Percentiles rank a stretch among this genome's conserved stretches.
Conservation (phyloP, 2,329 filamentous ascomycete species). For the Stromatinia cepivora region DNA sequence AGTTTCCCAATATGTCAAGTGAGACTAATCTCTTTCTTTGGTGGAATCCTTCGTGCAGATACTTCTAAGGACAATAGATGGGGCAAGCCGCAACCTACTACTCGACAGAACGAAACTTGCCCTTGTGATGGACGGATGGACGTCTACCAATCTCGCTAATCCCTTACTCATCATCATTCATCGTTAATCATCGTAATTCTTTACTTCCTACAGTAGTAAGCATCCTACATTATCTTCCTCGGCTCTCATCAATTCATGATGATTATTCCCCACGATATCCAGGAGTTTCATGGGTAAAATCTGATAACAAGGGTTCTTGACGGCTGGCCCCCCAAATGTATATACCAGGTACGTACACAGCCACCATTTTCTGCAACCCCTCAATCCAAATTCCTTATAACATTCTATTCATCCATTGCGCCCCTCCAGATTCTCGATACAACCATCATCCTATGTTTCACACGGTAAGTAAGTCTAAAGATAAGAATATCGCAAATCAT, state of each 20-base stretch:
- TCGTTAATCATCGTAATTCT: background rate
- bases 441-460: background rate
- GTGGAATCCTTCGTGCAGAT: background rate
- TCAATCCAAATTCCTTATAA: background rate
- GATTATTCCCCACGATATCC: background rate
- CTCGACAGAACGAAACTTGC: background rate
- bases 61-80: background rate
- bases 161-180: background rate
- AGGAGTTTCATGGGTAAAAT: background rate
- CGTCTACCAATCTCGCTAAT: slow-evolving; percentile 4
- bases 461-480: background rate
- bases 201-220: background rate
- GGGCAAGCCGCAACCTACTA: background rate
- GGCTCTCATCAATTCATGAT: background rate
- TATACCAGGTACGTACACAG: background rate
- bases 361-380: slow-evolving; percentile 1
- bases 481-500: background rate
- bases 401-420: background rate
- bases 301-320: background rate
- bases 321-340: background rate
- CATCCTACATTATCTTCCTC: background rate
- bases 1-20: background rate
- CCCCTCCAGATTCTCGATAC: too few relatives aligned
- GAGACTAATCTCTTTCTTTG: background rate
- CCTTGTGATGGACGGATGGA: background rate